phyloP scores from a whole-genome alignment of 345 rosid species.

The Lumnitzera littorea region DNA sequence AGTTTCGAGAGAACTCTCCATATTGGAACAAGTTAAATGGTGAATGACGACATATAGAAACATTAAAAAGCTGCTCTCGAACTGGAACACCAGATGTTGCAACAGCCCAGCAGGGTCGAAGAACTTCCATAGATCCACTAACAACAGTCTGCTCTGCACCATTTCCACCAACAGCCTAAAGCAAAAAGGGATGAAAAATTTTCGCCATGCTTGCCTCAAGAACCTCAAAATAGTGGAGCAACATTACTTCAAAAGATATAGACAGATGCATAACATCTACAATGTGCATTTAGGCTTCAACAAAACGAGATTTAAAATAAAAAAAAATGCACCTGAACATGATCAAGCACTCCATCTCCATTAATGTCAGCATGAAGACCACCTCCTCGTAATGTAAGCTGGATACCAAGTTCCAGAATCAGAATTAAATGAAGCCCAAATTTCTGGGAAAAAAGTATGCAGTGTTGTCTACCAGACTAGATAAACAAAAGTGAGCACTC shows the following conservation, averaged over 20 bases:
- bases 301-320: conserved; percentile 1
- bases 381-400: conserved; percentile 98
- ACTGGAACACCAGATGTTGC: conserved; percentile 98
- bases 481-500: too few relatives aligned
- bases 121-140: conserved; percentile 46
- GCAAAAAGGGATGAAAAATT: conserved; percentile 2
- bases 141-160: conserved; percentile 44
- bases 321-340: conserved; percentile 66
- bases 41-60: conserved; percentile 82
- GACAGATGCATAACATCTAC: too few relatives aligned
- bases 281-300: not conserved
- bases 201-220: not conserved
- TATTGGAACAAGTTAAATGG: conserved; percentile 77
- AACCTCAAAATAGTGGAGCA: not conserved
- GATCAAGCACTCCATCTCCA: conserved; percentile 99
- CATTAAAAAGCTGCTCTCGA: conserved; percentile 91
- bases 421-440: too few relatives aligned
- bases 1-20: conserved; percentile 66
- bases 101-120: conserved; percentile 69
- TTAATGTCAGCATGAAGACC: conserved; percentile 99
- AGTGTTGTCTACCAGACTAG: too few relatives aligned
- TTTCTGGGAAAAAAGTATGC: too few relatives aligned
- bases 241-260: not conserved
- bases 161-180: conserved; percentile 94
- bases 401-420: conserved; percentile 9